Evolutionary conservation across 2,329 filamentous ascomycete species (phyloP).

Genomic region (Paraconiothyrium brasiliense): DNA sequence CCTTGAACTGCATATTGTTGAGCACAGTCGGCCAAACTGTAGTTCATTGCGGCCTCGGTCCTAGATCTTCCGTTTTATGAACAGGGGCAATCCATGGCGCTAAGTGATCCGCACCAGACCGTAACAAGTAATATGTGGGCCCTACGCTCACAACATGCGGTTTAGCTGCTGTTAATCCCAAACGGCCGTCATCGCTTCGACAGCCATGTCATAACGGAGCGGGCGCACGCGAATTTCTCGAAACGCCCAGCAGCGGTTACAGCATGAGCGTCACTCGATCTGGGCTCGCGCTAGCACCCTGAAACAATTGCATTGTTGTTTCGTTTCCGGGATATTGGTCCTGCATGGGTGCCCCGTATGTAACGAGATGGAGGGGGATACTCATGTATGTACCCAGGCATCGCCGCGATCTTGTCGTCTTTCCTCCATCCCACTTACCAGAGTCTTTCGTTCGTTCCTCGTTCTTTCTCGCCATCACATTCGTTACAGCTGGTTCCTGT

Average conservation of each 20-base stretch:
- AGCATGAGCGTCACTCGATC: not conserved
- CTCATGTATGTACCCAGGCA: not conserved
- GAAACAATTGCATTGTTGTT: slow-evolving; percentile 5
- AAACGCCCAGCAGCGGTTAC: not conserved
- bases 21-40: not conserved
- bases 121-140: not conserved
- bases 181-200: not conserved
- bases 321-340: not conserved
- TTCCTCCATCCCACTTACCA: slow-evolving; percentile 2
- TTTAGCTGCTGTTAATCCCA: not conserved
- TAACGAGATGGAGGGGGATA: not conserved
- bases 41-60: not conserved
- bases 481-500: slow-evolving; percentile 8
- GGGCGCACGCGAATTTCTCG: not conserved
- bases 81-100: slow-evolving; percentile 3
- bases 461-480: not conserved
- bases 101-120: not conserved
- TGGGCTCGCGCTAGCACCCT: not conserved
- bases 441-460: slow-evolving; percentile 1
- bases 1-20: not conserved
- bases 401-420: not conserved
- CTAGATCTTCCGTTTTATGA: slow-evolving; percentile 2
- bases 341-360: not conserved
- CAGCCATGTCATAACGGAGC: not conserved
- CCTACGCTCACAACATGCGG: not conserved